Evolutionary conservation across 2,329 filamentous ascomycete species (phyloP).

Genomic region (Metarhizium album): DNA sequence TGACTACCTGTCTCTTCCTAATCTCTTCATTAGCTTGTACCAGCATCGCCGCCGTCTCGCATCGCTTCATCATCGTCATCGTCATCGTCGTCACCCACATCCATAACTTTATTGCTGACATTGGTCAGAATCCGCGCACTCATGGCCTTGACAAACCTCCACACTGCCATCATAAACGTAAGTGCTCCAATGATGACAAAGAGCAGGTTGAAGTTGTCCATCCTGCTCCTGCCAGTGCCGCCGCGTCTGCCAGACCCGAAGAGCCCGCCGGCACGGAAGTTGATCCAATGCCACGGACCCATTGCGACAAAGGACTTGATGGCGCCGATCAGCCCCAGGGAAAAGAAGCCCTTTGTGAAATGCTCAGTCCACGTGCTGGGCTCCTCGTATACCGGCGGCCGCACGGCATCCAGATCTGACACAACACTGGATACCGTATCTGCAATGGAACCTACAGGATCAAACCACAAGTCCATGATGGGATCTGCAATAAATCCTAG

Average conservation of each 20-base stretch:
- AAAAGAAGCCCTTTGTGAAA: slow-evolving; percentile 83
- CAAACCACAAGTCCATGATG: slow-evolving; percentile 78
- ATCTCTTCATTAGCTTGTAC: background rate
- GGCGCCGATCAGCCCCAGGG: slow-evolving; percentile 76
- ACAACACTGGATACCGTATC: slow-evolving; percentile 37
- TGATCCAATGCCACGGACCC: slow-evolving; percentile 68
- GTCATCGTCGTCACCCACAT: slow-evolving; percentile 55
- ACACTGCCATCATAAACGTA: slow-evolving; percentile 75
- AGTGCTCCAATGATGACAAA: slow-evolving; percentile 70
- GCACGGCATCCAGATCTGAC: slow-evolving; percentile 28
- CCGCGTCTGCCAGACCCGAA: slow-evolving; percentile 41
- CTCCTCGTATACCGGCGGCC: slow-evolving; percentile 33
- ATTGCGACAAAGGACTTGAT: slow-evolving; percentile 67
- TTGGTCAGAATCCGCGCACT: slow-evolving; percentile 63
- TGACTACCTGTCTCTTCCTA: slow-evolving; percentile 1
- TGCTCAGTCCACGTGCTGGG: slow-evolving; percentile 64
- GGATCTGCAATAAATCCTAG: slow-evolving; percentile 90
- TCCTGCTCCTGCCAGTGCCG: slow-evolving; percentile 62
- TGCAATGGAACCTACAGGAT: slow-evolving; percentile 56
- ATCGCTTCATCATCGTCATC: slow-evolving; percentile 40
- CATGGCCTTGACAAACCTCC: slow-evolving; percentile 68
- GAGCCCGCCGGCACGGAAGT: slow-evolving; percentile 52
- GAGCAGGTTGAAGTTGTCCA: slow-evolving; percentile 68
- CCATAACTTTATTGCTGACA: slow-evolving; percentile 70
- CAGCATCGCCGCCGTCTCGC: slow-evolving; percentile 27